Base-by-base conservation (phyloP, 2,329 filamentous ascomycete species). In the Cadophora luteo-olivacea region DNA sequence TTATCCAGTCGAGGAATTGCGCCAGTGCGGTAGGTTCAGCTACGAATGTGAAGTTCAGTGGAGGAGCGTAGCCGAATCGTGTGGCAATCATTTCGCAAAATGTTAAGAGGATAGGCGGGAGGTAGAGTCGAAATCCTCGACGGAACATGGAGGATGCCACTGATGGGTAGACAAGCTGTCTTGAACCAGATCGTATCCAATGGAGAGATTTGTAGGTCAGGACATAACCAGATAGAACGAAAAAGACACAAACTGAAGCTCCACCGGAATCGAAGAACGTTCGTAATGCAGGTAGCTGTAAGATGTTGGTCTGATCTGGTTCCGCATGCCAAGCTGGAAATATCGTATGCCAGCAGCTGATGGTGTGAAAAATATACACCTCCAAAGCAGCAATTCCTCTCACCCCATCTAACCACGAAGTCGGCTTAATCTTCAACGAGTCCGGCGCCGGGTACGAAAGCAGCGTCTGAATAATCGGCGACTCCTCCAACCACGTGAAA, bases 191-290 rank as follows among this genome's bases (percentile, higher is more conserved):
- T 64, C 81, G 80, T 1, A 82, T 78, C 45, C 77, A 75, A 32
- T 76, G 74, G 25, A 84, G 75, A 0, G 82, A 80, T 66, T 81
- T 81, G 69, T 80, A 77, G 1, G 82, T 81, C 25, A 84, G 78
- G 0, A 80, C 82, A 70, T 84, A 84, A 45, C 83, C 83, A 1
- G 83, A 84, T 38, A 85, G 79, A 65, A 82, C 79, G 73, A 84
- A 85, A 75, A 85, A 84, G 54, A 84, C 76, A 69, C 82, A 80
- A 1, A 84, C 82, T 76, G 83, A 82, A 16, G 82, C 78, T n/a
- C 80, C 79, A 19, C 82, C 82, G 25, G 81, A 80, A 52, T 71
- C 71, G 71, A 80, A 83, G 24, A 83, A 68, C 33, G 82, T 76
- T 41, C 82, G 79, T 4, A 83, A 8, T 60, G 81, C 78, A 1